A percentile compares a stretch with the other conserved stretches of the same genome.
Evolutionary conservation across 2,329 filamentous ascomycete species (phyloP).

Genomic region (Aquanectria penicillioides): DNA sequence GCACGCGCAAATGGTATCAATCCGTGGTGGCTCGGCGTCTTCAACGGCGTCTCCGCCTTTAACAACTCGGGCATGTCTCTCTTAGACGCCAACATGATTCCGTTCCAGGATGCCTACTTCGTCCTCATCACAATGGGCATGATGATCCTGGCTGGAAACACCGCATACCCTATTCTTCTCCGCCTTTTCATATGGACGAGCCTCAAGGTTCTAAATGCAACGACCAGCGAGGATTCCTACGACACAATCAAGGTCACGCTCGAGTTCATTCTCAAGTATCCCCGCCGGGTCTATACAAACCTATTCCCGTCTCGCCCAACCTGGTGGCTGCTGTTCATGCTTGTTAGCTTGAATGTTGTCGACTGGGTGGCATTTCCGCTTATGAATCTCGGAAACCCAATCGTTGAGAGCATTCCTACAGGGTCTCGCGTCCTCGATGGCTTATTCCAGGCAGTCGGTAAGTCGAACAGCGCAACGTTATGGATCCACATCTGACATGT

Average conservation of each 20-base stretch:
- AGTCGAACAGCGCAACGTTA: no score
- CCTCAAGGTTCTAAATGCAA: slow-evolving; percentile 51
- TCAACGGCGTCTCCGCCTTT: slow-evolving; percentile 74
- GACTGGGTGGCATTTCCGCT: slow-evolving; percentile 75
- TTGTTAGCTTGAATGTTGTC: slow-evolving; percentile 68
- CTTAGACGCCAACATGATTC: slow-evolving; percentile 72
- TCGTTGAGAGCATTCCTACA: slow-evolving; percentile 60
- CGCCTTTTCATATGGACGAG: slow-evolving; percentile 67
- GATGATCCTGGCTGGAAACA: slow-evolving; percentile 72
- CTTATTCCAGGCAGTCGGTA: slow-evolving; percentile 70
- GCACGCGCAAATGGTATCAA: slow-evolving; percentile 66
- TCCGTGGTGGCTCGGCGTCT: slow-evolving; percentile 75
- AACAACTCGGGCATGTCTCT: slow-evolving; percentile 77
- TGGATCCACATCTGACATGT: no score
- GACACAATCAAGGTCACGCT: slow-evolving; percentile 59
- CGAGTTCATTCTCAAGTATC: slow-evolving; percentile 64
- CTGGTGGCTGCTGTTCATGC: slow-evolving; percentile 72
- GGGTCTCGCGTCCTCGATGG: slow-evolving; percentile 69
- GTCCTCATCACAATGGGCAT: slow-evolving; percentile 64
- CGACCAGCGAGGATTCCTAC: slow-evolving; percentile 47
- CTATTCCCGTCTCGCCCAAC: slow-evolving; percentile 72
- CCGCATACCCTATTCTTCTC: slow-evolving; percentile 72
- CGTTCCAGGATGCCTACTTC: slow-evolving; percentile 64
- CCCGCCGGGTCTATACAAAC: slow-evolving; percentile 68
- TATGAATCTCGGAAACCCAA: slow-evolving; percentile 70